A percentile compares a stretch with the other conserved stretches of the same genome.
phyloP scores from a whole-genome alignment of 2,329 filamentous ascomycete species.

The Plenodomus biglobosus region DNA sequence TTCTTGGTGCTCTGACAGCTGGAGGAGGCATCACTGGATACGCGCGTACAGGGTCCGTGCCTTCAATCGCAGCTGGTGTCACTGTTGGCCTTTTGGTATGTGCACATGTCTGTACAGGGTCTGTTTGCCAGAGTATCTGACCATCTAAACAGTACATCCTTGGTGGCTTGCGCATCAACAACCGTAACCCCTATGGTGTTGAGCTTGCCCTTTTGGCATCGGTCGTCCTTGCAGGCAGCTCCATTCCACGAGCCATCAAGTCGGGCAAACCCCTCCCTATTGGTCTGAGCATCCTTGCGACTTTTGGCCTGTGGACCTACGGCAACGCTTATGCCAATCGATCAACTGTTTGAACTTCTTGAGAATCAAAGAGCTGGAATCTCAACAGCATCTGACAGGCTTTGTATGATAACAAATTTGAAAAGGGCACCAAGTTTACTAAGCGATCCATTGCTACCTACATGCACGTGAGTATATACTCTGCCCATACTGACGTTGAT shows the following conservation, averaged over 20 bases:
- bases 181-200: constrained; percentile 74
- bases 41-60: constrained; percentile 78
- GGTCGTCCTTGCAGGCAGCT: constrained; percentile 77
- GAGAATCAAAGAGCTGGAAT: neutral
- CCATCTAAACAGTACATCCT: constrained; percentile 61
- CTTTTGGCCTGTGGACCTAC: constrained; percentile 78
- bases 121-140: neutral
- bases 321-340: constrained; percentile 62
- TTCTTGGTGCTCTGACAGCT: constrained; percentile 80
- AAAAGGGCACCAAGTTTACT: neutral
- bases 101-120: neutral
- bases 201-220: constrained; percentile 90
- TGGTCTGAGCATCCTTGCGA: constrained; percentile 74
- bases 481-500: neutral
- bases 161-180: constrained; percentile 78
- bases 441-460: neutral
- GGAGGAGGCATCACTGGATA: constrained; percentile 87
- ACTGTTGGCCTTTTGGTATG: constrained; percentile 71
- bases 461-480: neutral
- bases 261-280: constrained; percentile 81
- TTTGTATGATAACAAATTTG: neutral
- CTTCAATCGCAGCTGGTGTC: constrained; percentile 81
- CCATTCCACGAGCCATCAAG: constrained; percentile 83
- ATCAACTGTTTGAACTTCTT: constrained; percentile 6
- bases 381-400: neutral